Conservation (phyloP, 164 flowering plant genomes). For the Paratinospora sagittata region DNA sequence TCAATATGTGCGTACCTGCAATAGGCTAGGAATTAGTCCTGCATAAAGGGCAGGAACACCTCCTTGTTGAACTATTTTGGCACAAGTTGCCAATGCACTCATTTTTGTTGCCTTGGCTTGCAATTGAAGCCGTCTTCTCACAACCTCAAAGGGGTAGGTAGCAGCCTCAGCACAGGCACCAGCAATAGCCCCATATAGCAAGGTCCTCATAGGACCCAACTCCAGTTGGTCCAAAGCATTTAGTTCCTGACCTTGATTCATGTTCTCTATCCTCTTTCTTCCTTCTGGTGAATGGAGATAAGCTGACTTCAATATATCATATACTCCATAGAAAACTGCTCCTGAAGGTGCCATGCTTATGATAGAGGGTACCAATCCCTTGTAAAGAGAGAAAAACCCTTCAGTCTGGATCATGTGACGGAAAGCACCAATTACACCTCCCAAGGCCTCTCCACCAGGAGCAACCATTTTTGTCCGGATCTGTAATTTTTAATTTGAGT, state of each 20-base stretch:
- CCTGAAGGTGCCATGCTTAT: constrained; percentile 92
- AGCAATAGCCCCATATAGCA: constrained; percentile 86
- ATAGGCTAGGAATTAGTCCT: constrained; percentile 80
- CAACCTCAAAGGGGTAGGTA: constrained; percentile 93
- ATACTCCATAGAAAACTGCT: constrained; percentile 95
- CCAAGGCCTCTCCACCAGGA: constrained; percentile 90
- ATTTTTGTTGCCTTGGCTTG: constrained; percentile 65
- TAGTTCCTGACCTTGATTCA: constrained; percentile 53
- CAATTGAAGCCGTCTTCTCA: constrained; percentile 83
- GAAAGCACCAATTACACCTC: constrained; percentile 80
- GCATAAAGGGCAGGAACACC: constrained; percentile 88
- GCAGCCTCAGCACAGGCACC: constrained; percentile 97
- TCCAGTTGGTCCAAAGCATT: constrained; percentile 84
- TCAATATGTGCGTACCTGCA: constrained; percentile 57
- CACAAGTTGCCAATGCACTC: constrained; percentile 55
- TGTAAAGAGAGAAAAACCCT: constrained; percentile 90
- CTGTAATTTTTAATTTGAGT: constrained; percentile 29
- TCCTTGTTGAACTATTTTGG: constrained; percentile 67
- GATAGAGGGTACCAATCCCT: constrained; percentile 81
- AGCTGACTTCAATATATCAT: constrained; percentile 77
- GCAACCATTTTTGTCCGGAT: constrained; percentile 86
- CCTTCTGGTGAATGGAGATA: constrained; percentile 93
- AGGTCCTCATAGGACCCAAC: constrained; percentile 80
- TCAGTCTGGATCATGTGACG: constrained; percentile 69
- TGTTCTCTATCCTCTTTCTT: constrained; percentile 43